These are phyloP conservation scores for Pseudogymnoascus sp. DNA, from an alignment of 2,329 filamentous ascomycete genomes.

Conservation along the genomic window DNA sequence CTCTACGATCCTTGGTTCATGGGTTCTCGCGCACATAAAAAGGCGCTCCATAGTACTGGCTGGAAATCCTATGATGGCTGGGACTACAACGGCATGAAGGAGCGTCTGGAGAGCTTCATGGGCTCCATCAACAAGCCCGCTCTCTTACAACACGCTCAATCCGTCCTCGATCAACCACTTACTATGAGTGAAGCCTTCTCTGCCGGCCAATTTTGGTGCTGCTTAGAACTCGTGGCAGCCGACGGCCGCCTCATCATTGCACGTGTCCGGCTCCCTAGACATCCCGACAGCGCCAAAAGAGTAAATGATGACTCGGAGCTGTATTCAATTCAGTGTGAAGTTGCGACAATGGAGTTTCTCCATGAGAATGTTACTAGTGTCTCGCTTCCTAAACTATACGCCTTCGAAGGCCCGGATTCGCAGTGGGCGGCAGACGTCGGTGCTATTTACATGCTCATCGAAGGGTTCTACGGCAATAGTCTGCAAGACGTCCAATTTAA, in stretches of 20 bases:
- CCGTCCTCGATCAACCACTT: neutral
- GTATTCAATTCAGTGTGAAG: neutral
- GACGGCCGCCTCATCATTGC: neutral
- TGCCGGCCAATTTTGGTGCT: neutral
- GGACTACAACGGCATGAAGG: neutral
- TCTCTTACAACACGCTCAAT: neutral
- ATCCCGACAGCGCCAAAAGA: neutral
- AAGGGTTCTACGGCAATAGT: neutral
- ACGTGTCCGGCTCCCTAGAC: neutral
- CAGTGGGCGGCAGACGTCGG: neutral
- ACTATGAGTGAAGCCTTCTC: neutral
- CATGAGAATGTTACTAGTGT: neutral
- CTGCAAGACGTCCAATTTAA: neutral
- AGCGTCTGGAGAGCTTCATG: neutral
- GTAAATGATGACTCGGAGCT: neutral
- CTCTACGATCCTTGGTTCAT: neutral
- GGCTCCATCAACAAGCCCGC: neutral
- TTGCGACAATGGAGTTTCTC: neutral
- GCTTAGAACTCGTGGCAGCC: neutral
- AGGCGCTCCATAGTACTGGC: neutral
- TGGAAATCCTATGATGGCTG: neutral
- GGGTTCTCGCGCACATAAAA: neutral
- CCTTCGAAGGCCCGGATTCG: neutral
- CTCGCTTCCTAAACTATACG: neutral
- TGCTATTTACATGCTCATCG: neutral